Conservation (phyloP, 2,329 filamentous ascomycete species). For the Nectriaceae sp. region DNA sequence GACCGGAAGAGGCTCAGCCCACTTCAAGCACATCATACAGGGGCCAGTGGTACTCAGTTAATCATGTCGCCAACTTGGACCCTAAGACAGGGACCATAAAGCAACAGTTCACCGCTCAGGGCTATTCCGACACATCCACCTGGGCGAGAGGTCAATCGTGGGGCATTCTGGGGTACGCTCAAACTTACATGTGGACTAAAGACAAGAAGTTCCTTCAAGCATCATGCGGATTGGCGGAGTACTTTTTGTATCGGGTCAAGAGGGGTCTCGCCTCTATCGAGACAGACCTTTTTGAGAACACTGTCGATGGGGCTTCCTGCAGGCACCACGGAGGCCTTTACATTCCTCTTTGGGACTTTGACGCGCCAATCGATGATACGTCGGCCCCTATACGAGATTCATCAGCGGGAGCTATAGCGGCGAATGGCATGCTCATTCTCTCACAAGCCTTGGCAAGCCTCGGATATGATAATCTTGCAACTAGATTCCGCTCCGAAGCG, state of each 20-base stretch:
- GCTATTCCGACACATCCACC: slow-evolving; percentile 45
- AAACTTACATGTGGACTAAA: slow-evolving; percentile 50
- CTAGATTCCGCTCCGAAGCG: slow-evolving; percentile 29
- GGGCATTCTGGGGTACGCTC: slow-evolving; percentile 50
- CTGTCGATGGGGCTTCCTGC: neutral
- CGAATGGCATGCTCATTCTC: slow-evolving; percentile 43
- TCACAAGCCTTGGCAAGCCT: slow-evolving; percentile 33
- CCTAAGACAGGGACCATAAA: slow-evolving; percentile 40
- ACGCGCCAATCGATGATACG: slow-evolving; percentile 42
- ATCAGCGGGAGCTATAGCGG: slow-evolving; percentile 42
- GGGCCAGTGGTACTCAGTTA: neutral
- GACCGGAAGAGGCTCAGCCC: slow-evolving; percentile 23
- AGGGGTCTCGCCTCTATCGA: slow-evolving; percentile 3
- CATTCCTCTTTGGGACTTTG: slow-evolving; percentile 36
- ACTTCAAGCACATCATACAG: neutral
- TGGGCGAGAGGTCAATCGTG: slow-evolving; percentile 54
- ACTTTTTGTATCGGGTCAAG: slow-evolving; percentile 46
- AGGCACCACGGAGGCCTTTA: slow-evolving; percentile 16
- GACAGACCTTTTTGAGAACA: neutral
- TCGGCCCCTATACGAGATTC: slow-evolving; percentile 34
- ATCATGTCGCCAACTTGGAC: slow-evolving; percentile 49
- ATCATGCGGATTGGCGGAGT: slow-evolving; percentile 46
- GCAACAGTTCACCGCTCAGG: slow-evolving; percentile 46
- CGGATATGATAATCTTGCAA: slow-evolving; percentile 14
- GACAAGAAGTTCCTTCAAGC: slow-evolving; percentile 42